A percentile compares a stretch with the other conserved stretches of the same genome.
Conservation (phyloP, 208 protist genomes). For the Dictyostelium gargantuum region DNA sequence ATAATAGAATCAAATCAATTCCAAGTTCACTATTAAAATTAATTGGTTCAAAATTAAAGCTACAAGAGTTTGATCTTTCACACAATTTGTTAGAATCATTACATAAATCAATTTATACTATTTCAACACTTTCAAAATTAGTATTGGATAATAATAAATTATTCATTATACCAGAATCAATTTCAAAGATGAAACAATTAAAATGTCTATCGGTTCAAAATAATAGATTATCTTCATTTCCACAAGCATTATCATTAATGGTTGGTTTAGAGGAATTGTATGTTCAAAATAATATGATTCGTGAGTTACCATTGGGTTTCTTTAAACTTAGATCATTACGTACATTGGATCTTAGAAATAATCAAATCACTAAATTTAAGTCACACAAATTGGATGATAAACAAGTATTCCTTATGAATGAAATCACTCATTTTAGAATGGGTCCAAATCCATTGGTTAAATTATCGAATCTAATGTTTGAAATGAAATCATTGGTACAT, state of each 20-base stretch:
- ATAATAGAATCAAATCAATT: constrained; percentile 49
- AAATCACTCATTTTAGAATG: neutral
- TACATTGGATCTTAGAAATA: neutral
- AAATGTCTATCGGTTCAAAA: neutral
- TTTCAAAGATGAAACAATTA: constrained; percentile 1
- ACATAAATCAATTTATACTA: neutral
- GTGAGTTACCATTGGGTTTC: constrained; percentile 23
- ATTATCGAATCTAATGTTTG: neutral
- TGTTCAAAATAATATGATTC: constrained; percentile 7
- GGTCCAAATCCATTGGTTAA: constrained; percentile 10
- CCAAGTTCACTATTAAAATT: neutral
- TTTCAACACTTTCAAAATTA: neutral
- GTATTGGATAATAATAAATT: constrained; percentile 5
- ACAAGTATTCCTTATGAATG: neutral
- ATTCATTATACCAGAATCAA: neutral
- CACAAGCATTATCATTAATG: constrained; percentile 13
- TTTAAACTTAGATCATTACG: neutral
- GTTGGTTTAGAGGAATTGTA: constrained; percentile 1
- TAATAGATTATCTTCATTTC: constrained; percentile 1
- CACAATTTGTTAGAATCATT: neutral
- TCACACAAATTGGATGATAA: constrained; percentile 46
- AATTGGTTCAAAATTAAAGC: constrained; percentile 5
- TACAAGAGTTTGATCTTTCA: constrained; percentile 9
- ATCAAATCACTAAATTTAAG: constrained; percentile 34
- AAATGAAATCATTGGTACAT: neutral